Conservation (phyloP, 768 basidiomycete species). For the Leccinum rimulosum region DNA sequence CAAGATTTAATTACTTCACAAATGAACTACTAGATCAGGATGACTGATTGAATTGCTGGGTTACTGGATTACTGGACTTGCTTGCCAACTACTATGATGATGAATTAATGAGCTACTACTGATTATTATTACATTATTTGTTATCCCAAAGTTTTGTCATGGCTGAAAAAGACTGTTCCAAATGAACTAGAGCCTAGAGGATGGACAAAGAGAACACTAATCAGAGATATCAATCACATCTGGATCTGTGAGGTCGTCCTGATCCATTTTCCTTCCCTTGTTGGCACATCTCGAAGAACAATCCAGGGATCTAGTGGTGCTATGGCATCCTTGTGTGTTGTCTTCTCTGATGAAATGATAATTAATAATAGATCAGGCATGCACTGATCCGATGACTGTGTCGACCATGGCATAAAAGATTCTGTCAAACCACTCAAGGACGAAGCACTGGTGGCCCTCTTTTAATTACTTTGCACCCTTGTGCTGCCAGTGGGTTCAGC, state of each 20-base stretch:
- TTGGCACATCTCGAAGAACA: conserved; percentile 7
- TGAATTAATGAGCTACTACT: too few relatives aligned
- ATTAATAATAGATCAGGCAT: conserved; percentile 21
- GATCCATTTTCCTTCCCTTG: conserved; percentile 25
- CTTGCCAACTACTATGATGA: too few relatives aligned
- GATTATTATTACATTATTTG: neutral
- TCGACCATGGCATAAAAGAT: conserved; percentile 14
- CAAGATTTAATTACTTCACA: too few relatives aligned
- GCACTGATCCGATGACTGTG: conserved; percentile 16
- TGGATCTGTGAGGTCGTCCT: conserved; percentile 33
- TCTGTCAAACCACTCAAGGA: conserved; percentile 13
- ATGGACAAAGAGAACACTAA: conserved; percentile 4
- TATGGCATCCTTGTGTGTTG: conserved; percentile 1
- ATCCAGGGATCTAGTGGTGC: neutral
- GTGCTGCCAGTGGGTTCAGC: conserved; percentile 11
- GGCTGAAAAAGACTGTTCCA: neutral
- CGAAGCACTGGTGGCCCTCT: conserved; percentile 11
- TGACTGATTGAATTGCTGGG: too few relatives aligned
- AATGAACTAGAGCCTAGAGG: neutral
- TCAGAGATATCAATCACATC: conserved; percentile 60
- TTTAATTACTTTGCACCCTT: conserved; percentile 10
- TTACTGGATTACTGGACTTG: too few relatives aligned
- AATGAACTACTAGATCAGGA: too few relatives aligned
- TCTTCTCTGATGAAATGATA: conserved; percentile 22
- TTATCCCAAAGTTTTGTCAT: neutral